Evolutionary conservation across 169 alveolate genomes (phyloP), one percentile per base, ranked within the genome.

Genomic region (Plasmodium gonderi): DNA sequence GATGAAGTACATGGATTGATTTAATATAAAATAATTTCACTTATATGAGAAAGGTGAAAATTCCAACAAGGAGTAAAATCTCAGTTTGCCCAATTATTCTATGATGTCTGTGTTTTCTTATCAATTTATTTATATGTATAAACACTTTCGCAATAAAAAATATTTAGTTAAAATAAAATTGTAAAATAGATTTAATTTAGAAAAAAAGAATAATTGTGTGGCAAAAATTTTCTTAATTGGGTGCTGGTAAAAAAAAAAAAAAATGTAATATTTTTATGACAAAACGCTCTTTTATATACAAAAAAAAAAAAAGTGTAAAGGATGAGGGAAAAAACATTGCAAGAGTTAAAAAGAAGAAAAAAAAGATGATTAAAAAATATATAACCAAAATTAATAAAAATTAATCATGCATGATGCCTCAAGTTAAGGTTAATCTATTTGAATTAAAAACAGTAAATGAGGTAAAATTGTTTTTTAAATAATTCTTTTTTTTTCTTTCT

Each of bases 31-130:
- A 29, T 23, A 60, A 60, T 36, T 23, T 29, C 47, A 79, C 67
- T 36, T 79, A 79, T 12, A 1, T 54, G 51, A 20, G 14, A 54
- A 45, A 12, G 89, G 89, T 36, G 49, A 14, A 79, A 79, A 40
- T 2, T 47, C 31, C 36, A 79, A 51, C 51, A 51, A 26, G 75
- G 67, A 51, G 72, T 20, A 60, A 60, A 60, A 60, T 14, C 72
- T 23, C 17, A 29, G 40, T 17, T 60, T 20, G 72, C 72, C 72
- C 72, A 60, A 36, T n/a, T 79, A 23, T 65, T 54, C 40, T 47
- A 31, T 79, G 47, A n/a, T 79, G 75, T 79, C 72, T 79, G 89
- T 54, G 31, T 51, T 64, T 47, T 78, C 31, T 40, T 79, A 42
- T 29, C 76, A 79, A 12, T 79, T 23, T n/a, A 14, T 33, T 26